Percentiles rank a stretch among this genome's conserved stretches.
phyloP scores from a whole-genome alignment of 2,329 filamentous ascomycete genomes.

The Beauveria sp. region DNA sequence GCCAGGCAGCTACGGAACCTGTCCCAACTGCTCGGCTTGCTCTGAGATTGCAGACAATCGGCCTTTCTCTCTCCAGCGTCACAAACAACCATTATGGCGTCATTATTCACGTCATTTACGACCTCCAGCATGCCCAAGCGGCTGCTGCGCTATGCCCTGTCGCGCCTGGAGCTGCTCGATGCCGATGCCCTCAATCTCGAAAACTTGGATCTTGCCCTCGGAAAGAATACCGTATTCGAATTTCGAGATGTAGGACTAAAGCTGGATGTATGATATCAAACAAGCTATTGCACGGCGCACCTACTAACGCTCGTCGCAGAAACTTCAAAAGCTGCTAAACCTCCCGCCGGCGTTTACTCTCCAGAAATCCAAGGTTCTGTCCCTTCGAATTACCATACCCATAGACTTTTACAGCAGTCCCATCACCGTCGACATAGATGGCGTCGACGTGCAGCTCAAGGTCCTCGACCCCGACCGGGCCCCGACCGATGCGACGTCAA shows the following conservation, averaged over 20 bases:
- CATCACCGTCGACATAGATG: slow-evolving; percentile 74
- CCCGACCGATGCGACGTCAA: slow-evolving; percentile 35
- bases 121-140: slow-evolving; percentile 78
- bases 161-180: slow-evolving; percentile 78
- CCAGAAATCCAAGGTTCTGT: slow-evolving; percentile 64
- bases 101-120: slow-evolving; percentile 58
- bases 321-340: slow-evolving; percentile 66
- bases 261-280: slow-evolving; percentile 51
- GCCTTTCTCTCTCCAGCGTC: no score
- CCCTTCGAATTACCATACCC: slow-evolving; percentile 75
- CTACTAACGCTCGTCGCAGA: slow-evolving; percentile 42
- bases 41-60: not conserved
- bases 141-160: slow-evolving; percentile 78
- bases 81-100: slow-evolving; percentile 49
- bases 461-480: slow-evolving; percentile 32
- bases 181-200: slow-evolving; percentile 80
- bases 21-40: not conserved
- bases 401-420: slow-evolving; percentile 82
- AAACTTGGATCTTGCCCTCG: slow-evolving; percentile 75
- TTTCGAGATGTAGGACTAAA: slow-evolving; percentile 79
- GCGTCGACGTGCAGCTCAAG: slow-evolving; percentile 63
- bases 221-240: slow-evolving; percentile 75
- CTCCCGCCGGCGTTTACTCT: slow-evolving; percentile 67
- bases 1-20: not conserved
- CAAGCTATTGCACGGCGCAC: not conserved